Conservation (phyloP, 1,139 yeast species). For the Blastobotrys ciferrii region DNA sequence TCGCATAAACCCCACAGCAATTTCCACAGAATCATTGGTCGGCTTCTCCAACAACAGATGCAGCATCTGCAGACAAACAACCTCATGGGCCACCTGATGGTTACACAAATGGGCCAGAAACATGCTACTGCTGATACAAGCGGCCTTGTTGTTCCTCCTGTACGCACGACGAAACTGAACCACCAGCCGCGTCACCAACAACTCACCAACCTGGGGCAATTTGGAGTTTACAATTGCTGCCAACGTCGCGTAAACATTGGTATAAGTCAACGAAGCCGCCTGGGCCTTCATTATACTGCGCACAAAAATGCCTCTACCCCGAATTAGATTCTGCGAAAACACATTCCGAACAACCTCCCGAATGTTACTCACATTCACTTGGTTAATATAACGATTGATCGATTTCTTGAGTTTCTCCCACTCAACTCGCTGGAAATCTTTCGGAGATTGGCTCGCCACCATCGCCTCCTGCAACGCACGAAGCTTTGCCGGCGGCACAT, state of each 20-base stretch:
- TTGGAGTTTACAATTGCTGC: constrained; percentile 62
- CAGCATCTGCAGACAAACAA: constrained; percentile 61
- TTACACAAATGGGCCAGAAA: constrained; percentile 66
- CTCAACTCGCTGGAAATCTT: constrained; percentile 48
- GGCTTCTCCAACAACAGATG: constrained; percentile 56
- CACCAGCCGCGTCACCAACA: constrained; percentile 54
- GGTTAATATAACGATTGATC: constrained; percentile 50
- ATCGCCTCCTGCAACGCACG: constrained; percentile 44
- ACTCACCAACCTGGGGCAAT: constrained; percentile 66
- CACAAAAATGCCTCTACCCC: constrained; percentile 62
- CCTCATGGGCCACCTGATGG: constrained; percentile 63
- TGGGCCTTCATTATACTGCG: constrained; percentile 59
- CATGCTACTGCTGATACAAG: constrained; percentile 44
- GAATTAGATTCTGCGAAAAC: constrained; percentile 51
- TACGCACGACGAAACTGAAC: constrained; percentile 59
- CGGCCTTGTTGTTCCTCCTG: constrained; percentile 46
- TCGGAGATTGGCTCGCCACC: constrained; percentile 28
- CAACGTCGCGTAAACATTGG: constrained; percentile 57
- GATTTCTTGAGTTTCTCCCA: constrained; percentile 55
- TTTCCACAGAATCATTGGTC: constrained; percentile 51
- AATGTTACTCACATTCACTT: constrained; percentile 48
- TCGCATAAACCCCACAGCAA: constrained; percentile 46
- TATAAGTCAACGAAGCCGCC: constrained; percentile 41
- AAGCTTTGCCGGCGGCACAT: constrained; percentile 54
- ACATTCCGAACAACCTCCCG: constrained; percentile 48